Conservation (phyloP, 179 eudicot genomes). For the Monotropa hypopitys region DNA sequence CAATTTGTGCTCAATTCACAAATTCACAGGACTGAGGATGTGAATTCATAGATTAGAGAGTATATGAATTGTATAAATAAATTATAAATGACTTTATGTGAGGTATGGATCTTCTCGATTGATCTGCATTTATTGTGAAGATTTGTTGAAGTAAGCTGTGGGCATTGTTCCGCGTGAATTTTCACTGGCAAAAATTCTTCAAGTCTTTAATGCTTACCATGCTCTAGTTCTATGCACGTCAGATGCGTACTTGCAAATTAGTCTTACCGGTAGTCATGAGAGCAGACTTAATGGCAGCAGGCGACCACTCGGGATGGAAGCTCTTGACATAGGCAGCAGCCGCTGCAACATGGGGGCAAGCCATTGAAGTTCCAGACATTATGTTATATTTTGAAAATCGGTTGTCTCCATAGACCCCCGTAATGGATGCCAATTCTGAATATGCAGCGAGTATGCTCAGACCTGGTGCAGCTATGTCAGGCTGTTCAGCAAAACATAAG, state of each 20-base stretch:
- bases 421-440: conserved; percentile 28
- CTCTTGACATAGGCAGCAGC: conserved; percentile 75
- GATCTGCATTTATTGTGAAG: too few relatives aligned
- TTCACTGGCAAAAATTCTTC: neutral
- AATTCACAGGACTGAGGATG: too few relatives aligned
- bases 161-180: neutral
- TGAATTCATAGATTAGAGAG: too few relatives aligned
- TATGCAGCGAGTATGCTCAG: conserved; percentile 62
- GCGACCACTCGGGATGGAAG: conserved; percentile 78
- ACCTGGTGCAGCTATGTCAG: conserved; percentile 84
- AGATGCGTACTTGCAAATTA: neutral
- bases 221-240: neutral
- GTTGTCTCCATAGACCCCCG: conserved; percentile 24
- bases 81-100: too few relatives aligned
- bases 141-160: neutral
- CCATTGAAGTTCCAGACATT: conserved; percentile 76
- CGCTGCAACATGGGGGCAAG: conserved; percentile 66
- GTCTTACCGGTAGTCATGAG: conserved; percentile 70
- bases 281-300: conserved; percentile 77
- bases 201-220: neutral
- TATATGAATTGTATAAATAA: too few relatives aligned
- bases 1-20: too few relatives aligned
- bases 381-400: conserved; percentile 36
- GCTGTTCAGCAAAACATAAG: conserved; percentile 26
- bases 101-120: too few relatives aligned